Evolutionary conservation across 345 rosid genomes (phyloP).

Genomic region (Kernera saxatilis): DNA sequence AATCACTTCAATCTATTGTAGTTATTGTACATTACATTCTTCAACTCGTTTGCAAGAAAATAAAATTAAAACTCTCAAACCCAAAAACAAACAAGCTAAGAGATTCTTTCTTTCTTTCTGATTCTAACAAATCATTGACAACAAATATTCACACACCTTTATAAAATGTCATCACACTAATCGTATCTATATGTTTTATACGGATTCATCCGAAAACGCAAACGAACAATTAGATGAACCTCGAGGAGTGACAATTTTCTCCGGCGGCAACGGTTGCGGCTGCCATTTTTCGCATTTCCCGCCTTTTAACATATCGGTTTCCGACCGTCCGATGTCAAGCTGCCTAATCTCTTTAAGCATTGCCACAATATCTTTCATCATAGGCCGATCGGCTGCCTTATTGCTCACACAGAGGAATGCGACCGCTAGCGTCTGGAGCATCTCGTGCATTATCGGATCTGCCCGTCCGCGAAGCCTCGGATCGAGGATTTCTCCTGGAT

Average conservation of each 20-base stretch:
- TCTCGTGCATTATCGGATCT: constrained; percentile 81
- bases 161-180: constrained; percentile 14
- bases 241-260: constrained; percentile 46
- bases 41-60: constrained; percentile 7
- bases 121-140: constrained; percentile 17
- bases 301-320: constrained; percentile 38
- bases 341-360: constrained; percentile 85
- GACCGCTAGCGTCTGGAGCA: constrained; percentile 86
- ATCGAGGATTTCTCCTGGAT: constrained; percentile 66
- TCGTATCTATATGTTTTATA: constrained; percentile 13
- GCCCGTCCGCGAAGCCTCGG: constrained; percentile 68
- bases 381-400: constrained; percentile 58
- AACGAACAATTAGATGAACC: constrained; percentile 78
- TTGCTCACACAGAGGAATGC: constrained; percentile 71
- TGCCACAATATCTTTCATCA: constrained; percentile 87
- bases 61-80: constrained; percentile 10
- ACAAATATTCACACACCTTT: constrained; percentile 25
- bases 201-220: constrained; percentile 68
- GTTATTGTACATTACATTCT: constrained; percentile 23
- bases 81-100: not conserved
- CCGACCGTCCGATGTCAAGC: constrained; percentile 40
- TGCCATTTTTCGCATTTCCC: constrained; percentile 23
- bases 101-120: not conserved
- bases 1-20: constrained; percentile 27
- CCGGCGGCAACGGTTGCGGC: constrained; percentile 33